Conservation (phyloP, 2,329 filamentous ascomycete genomes). For the Aspergillus sp. region DNA sequence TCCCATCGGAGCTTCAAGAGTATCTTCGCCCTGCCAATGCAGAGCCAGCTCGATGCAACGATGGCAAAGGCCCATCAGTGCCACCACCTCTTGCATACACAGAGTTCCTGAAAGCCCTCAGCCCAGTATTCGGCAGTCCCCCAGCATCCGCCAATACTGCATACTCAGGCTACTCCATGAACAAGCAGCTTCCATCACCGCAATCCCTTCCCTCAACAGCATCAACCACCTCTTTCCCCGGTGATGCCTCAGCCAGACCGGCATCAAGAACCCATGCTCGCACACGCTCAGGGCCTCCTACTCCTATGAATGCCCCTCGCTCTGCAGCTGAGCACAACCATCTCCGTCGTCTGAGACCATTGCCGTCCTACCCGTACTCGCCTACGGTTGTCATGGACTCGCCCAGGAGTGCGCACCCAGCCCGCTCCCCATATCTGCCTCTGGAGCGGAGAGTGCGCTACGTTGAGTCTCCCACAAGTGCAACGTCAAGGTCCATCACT, state of each 20-base stretch:
- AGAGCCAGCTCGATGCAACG: conserved; percentile 4
- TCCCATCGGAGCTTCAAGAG: conserved; percentile 18
- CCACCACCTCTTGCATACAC: conserved; percentile 19
- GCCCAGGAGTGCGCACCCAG: conserved; percentile 12
- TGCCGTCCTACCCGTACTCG: conserved; percentile 11
- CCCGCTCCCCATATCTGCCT: conserved; percentile 11
- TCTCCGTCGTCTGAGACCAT: conserved; percentile 9
- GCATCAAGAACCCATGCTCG: neutral
- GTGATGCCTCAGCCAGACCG: neutral
- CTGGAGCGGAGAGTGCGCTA: conserved; percentile 11
- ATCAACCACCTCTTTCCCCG: conserved; percentile 13
- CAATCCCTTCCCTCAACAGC: conserved; percentile 15
- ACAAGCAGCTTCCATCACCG: conserved; percentile 15
- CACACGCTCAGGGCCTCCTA: conserved; percentile 10
- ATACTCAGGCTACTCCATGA: conserved; percentile 8
- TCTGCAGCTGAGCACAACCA: conserved; percentile 4
- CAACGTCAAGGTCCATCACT: conserved; percentile 4
- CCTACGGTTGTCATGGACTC: conserved; percentile 5
- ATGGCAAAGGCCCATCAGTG: conserved; percentile 16
- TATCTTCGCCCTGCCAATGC: neutral
- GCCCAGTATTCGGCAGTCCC: conserved; percentile 13
- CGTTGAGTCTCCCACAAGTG: conserved; percentile 7
- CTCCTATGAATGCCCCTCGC: conserved; percentile 4
- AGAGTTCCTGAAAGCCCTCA: conserved; percentile 19
- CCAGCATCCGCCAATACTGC: neutral